These are phyloP conservation scores for Cercospora berteroae DNA, from an alignment of 2,329 filamentous ascomycete genomes.

Conservation along the genomic window DNA sequence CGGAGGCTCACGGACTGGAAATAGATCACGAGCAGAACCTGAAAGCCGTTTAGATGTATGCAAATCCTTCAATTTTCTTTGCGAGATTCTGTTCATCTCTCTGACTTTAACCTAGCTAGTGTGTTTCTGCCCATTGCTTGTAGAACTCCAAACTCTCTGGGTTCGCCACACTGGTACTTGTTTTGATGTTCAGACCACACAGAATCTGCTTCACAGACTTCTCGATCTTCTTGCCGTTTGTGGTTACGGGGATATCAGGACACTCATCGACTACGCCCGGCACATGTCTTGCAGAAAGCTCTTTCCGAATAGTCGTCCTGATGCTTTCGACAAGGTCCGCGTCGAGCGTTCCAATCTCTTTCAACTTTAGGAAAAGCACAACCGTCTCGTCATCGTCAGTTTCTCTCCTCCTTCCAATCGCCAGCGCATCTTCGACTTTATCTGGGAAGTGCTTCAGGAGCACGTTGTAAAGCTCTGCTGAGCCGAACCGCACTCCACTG, in stretches of 20 bases:
- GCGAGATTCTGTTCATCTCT: not conserved
- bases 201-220: slow-evolving; percentile 95
- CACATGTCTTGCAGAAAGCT: slow-evolving; percentile 86
- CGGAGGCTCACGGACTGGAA: not conserved
- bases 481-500: slow-evolving; percentile 85
- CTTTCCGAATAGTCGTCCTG: slow-evolving; percentile 66
- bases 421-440: slow-evolving; percentile 81
- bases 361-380: slow-evolving; percentile 82
- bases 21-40: not conserved
- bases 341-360: slow-evolving; percentile 55
- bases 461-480: slow-evolving; percentile 95
- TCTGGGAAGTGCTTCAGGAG: slow-evolving; percentile 76
- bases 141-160: slow-evolving; percentile 88
- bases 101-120: slow-evolving; percentile 34
- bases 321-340: slow-evolving; percentile 63
- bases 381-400: slow-evolving; percentile 81
- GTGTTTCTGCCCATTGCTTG: slow-evolving; percentile 65
- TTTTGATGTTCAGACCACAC: slow-evolving; percentile 81
- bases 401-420: slow-evolving; percentile 71
- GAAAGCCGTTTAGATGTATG: not conserved
- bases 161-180: slow-evolving; percentile 90
- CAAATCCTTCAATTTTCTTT: not conserved
- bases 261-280: slow-evolving; percentile 79
- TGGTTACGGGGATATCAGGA: slow-evolving; percentile 83
- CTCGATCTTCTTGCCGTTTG: slow-evolving; percentile 97